Conservation (phyloP, 768 basidiomycete species). For the Leccinellum rugosiceps region DNA sequence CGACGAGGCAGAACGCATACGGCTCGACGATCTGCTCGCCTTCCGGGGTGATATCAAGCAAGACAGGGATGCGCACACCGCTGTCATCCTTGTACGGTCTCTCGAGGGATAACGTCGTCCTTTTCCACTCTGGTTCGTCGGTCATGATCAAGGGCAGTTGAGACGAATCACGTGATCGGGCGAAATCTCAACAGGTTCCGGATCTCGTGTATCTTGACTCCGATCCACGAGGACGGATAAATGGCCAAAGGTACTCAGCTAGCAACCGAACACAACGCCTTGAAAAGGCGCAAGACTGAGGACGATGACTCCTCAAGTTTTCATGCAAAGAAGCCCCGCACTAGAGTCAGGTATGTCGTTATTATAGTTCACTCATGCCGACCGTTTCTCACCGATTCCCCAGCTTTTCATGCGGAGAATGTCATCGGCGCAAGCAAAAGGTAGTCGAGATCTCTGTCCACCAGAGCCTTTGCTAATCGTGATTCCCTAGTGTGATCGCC, state of each 20-base stretch:
- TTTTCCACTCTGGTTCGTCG: constrained; percentile 49
- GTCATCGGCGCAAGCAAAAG: constrained; percentile 87
- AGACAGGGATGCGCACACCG: constrained; percentile 55
- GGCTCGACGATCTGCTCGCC: constrained; percentile 70
- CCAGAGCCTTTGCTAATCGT: constrained; percentile 18
- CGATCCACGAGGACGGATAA: constrained; percentile 28
- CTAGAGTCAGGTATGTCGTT: constrained; percentile 65
- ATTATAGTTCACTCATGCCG: constrained; percentile 13
- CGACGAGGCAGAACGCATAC: constrained; percentile 40
- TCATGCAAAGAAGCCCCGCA: constrained; percentile 61
- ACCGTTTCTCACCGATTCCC: constrained; percentile 3
- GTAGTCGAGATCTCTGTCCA: constrained; percentile 33
- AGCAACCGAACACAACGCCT: constrained; percentile 31
- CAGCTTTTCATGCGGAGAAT: constrained; percentile 85
- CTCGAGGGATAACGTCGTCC: constrained; percentile 67
- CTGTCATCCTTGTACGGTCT: constrained; percentile 78
- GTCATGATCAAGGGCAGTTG: too few relatives aligned
- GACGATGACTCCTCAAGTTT: constrained; percentile 48
- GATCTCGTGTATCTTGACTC: constrained; percentile 25
- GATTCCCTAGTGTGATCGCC: constrained; percentile 71
- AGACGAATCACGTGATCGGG: constrained; percentile 28
- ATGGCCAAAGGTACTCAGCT: constrained; percentile 30
- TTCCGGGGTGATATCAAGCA: constrained; percentile 68
- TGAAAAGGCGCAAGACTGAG: constrained; percentile 63
- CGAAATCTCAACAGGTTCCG: neutral